These are phyloP conservation scores for Epicoccum sorghinum DNA, from an alignment of 2,329 filamentous ascomycete species.

Conservation along the genomic window DNA sequence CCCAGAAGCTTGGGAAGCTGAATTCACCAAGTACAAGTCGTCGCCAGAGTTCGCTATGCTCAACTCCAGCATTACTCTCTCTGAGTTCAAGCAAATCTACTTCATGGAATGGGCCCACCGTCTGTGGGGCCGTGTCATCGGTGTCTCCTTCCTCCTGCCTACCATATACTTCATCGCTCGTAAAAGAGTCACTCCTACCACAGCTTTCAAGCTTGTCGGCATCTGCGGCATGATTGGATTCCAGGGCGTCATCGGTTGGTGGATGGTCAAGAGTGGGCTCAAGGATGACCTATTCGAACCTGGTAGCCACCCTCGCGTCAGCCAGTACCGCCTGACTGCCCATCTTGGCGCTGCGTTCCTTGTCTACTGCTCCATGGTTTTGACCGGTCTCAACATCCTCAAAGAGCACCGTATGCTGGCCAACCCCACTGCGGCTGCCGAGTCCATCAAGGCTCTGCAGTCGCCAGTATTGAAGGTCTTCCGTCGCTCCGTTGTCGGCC, in stretches of 20 bases:
- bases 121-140: slow-evolving; percentile 91
- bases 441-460: slow-evolving; percentile 66
- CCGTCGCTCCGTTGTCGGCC: slow-evolving; percentile 71
- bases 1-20: slow-evolving; percentile 82
- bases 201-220: slow-evolving; percentile 77
- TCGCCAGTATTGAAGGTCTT: slow-evolving; percentile 72
- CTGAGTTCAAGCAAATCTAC: slow-evolving; percentile 98
- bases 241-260: slow-evolving; percentile 96
- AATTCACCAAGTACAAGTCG: slow-evolving; percentile 89
- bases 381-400: slow-evolving; percentile 83
- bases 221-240: slow-evolving; percentile 92
- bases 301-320: slow-evolving; percentile 88
- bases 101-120: slow-evolving; percentile 99
- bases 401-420: slow-evolving; percentile 75
- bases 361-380: slow-evolving; percentile 93
- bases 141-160: slow-evolving; percentile 85
- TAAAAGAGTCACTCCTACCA: slow-evolving; percentile 75
- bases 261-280: slow-evolving; percentile 98
- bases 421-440: slow-evolving; percentile 67
- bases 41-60: slow-evolving; percentile 92
- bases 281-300: slow-evolving; percentile 95
- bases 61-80: slow-evolving; percentile 89
- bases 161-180: slow-evolving; percentile 86
- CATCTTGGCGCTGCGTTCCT: slow-evolving; percentile 90
- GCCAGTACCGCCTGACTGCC: slow-evolving; percentile 88